A percentile compares a stretch with the other conserved stretches of the same genome.
Evolutionary conservation across 2,329 filamentous ascomycete species (phyloP).

Genomic region (Aspergillus viridinutans): DNA sequence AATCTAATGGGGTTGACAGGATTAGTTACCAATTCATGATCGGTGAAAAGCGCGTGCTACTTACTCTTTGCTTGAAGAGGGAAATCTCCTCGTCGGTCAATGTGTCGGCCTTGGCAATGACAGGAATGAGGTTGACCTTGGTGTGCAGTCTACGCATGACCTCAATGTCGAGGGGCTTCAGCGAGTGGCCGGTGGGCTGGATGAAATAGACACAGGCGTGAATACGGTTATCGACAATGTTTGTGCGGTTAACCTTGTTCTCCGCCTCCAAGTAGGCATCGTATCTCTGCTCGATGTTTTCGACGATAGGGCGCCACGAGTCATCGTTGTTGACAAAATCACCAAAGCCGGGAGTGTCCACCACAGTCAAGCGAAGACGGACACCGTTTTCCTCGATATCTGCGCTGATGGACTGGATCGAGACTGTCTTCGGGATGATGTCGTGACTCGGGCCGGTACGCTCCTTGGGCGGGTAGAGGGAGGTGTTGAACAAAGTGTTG

Average conservation of each 20-base stretch:
- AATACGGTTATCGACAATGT: constrained; percentile 98
- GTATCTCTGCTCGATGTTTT: constrained; percentile 99
- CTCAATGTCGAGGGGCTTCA: constrained; percentile 98
- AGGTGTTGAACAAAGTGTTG: constrained; percentile 99
- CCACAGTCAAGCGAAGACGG: constrained; percentile 89
- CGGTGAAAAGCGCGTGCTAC: constrained; percentile 30
- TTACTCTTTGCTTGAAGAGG: constrained; percentile 92
- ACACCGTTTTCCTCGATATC: constrained; percentile 99
- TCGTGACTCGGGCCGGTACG: constrained; percentile 95
- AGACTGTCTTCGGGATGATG: constrained; percentile 96
- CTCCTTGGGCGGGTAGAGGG: constrained; percentile 96
- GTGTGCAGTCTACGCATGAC: constrained; percentile 99
- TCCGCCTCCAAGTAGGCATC: constrained; percentile 98
- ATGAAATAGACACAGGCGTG: constrained; percentile 99
- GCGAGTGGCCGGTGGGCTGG: constrained; percentile 93
- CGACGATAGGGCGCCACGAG: constrained; percentile 97
- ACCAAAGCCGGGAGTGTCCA: constrained; percentile 96
- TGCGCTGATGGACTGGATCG: constrained; percentile 89
- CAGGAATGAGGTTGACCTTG: constrained; percentile 99
- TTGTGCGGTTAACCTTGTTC: constrained; percentile 99
- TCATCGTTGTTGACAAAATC: constrained; percentile 99
- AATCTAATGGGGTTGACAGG: constrained; percentile 57
- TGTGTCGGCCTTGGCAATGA: constrained; percentile 98
- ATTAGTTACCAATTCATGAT: constrained; percentile 16
- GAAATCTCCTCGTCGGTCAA: constrained; percentile 94